Conservation (phyloP, 2,329 filamentous ascomycete genomes). For the Verticillium nonalfalfae region DNA sequence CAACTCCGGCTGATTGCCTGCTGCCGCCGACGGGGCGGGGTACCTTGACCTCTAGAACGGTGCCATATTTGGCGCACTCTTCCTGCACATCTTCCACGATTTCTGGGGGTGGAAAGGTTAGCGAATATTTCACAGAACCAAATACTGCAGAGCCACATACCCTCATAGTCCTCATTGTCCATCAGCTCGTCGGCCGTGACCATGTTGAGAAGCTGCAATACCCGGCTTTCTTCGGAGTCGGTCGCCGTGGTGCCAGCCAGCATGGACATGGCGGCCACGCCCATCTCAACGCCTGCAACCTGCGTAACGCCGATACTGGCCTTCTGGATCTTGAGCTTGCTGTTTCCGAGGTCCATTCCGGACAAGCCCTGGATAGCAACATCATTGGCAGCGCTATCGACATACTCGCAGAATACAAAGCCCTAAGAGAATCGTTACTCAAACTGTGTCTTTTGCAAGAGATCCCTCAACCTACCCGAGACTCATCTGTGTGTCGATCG, state of each 20-base stretch:
- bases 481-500: conserved; percentile 78
- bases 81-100: conserved; percentile 92
- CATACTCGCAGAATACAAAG: conserved; percentile 94
- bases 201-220: conserved; percentile 96
- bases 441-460: background rate
- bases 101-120: conserved; percentile 49
- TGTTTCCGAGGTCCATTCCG: conserved; percentile 87
- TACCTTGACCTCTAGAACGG: conserved; percentile 83
- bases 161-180: conserved; percentile 92
- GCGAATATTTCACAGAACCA: background rate
- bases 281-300: conserved; percentile 85
- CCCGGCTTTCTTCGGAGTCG: conserved; percentile 73
- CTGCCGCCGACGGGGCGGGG: conserved; percentile 79
- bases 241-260: conserved; percentile 82
- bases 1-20: conserved; percentile 80
- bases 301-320: conserved; percentile 95
- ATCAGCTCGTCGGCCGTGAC: conserved; percentile 92
- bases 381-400: conserved; percentile 68
- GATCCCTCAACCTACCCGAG: conserved; percentile 54
- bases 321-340: conserved; percentile 75
- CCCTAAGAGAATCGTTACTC: conserved; percentile 50
- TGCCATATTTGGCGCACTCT: conserved; percentile 88
- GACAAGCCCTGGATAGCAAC: conserved; percentile 88
- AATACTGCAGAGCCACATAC: conserved; percentile 36
- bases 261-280: conserved; percentile 96